A percentile compares a stretch with the other conserved stretches of the same genome.
These are phyloP conservation scores for Pichia ethanolica DNA, from an alignment of 805 yeast species.

Conservation along the genomic window DNA sequence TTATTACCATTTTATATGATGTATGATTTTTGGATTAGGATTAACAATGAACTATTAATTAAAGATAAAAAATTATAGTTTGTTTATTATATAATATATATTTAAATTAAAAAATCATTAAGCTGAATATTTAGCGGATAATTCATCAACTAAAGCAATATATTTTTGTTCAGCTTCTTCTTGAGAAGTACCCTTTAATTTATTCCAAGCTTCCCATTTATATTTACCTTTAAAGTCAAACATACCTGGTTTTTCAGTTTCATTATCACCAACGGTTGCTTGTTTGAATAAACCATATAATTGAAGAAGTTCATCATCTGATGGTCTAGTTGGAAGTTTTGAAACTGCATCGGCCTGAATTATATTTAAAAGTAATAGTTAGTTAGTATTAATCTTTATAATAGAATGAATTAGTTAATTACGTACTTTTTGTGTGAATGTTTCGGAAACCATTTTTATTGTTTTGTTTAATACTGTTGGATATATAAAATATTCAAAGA, in stretches of 20 bases:
- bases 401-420: not conserved
- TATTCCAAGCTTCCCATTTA: slow-evolving; percentile 97
- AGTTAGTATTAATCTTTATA: not conserved
- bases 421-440: slow-evolving; percentile 31
- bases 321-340: slow-evolving; percentile 66
- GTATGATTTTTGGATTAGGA: slow-evolving; percentile 30
- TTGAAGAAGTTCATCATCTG: slow-evolving; percentile 77
- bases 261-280: slow-evolving; percentile 94
- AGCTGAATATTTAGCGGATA: slow-evolving; percentile 42
- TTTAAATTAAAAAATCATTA: not conserved
- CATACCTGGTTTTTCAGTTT: slow-evolving; percentile 78
- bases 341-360: slow-evolving; percentile 72
- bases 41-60: not conserved
- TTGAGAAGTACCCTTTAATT: slow-evolving; percentile 74
- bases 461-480: not conserved
- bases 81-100: not conserved
- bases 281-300: slow-evolving; percentile 93
- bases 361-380: too few relatives aligned
- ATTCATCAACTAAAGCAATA: slow-evolving; percentile 59
- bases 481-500: not conserved
- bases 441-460: slow-evolving; percentile 28
- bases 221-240: slow-evolving; percentile 92
- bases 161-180: slow-evolving; percentile 86
- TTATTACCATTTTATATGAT: slow-evolving; percentile 54
- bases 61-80: not conserved